Base-by-base conservation (phyloP, 1,284 basidiomycete genomes). In the Sphaerobolus stellatus region DNA sequence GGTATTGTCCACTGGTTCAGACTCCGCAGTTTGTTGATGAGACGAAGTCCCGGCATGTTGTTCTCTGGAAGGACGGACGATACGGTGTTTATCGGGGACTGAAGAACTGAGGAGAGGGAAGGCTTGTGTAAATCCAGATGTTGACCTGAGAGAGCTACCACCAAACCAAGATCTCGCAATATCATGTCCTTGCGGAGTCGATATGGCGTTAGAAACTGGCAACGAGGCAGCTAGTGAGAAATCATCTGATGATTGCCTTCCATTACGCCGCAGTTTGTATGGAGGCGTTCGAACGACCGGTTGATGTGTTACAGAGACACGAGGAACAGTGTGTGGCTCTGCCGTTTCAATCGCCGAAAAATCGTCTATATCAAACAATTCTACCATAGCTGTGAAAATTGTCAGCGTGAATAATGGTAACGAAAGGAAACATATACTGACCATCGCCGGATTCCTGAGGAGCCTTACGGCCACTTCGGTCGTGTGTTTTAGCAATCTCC, bases 401-500 rank as follows among this genome's bases (percentile, higher is more conserved):
- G 2, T 46, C 13, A 52, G 22, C 24, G 34, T 4, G 14, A 14
- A 24, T 33, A 9, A 36, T 29, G 16, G 16, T 13, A 14, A 22
- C 20, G 24, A 9, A 11, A 16, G 22, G 30, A 27, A 31, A 36
- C 31, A 54, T 38, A 38, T 34, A 48, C 52, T 46, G 47, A 48
- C 52, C 24, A 31, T 8, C 5, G 18, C 31, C 16, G n/a, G 34
- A 20, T 50, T 67, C 69, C 52, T 68, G 63, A 52, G 66, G 68
- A 34, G 63, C 61, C 44, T 66, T 67, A 11, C 18, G 18, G 68
- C 61, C 43, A 72, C 70, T 34, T 68, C 79, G 43, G 77, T 74
- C 27, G 75, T 68, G 8, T 79, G 75, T 38, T 76, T 80, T n/a
- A n/a, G n/a, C n/a, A n/a, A n/a, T n/a, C n/a, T n/a, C n/a, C 16